Percentiles rank a stretch among this genome's conserved stretches.
These are phyloP conservation scores for Tuber indicum DNA, from an alignment of 495 filamentous ascomycete species.

Conservation along the genomic window DNA sequence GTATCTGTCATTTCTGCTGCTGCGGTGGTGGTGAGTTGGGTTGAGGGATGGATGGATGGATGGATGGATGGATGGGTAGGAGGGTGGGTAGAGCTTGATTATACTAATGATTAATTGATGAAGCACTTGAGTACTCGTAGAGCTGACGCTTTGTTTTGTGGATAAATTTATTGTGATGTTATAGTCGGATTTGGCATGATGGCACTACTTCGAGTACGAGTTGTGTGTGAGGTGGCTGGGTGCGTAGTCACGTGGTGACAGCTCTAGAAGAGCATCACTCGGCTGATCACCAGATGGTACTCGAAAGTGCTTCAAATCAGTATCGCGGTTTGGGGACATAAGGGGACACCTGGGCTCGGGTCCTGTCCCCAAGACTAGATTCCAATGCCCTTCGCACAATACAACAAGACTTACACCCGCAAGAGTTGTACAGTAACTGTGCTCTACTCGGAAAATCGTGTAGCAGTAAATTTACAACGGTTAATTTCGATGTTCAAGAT, in stretches of 20 bases:
- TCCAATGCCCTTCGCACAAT: too few species aligned
- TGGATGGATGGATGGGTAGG: neutral
- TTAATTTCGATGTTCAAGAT: too few species aligned
- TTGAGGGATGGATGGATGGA: neutral
- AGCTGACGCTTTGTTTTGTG: neutral
- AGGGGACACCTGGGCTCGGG: too few species aligned
- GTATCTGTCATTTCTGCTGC: neutral
- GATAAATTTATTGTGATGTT: neutral
- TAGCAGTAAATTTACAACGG: too few species aligned
- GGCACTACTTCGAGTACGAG: too few species aligned
- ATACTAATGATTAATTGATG: neutral
- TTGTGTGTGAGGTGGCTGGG: neutral
- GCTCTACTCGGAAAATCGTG: too few species aligned
- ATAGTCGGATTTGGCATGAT: neutral
- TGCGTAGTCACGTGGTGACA: neutral
- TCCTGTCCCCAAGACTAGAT: too few species aligned
- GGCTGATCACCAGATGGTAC: neutral
- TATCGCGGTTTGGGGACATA: too few species aligned
- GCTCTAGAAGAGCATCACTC: neutral
- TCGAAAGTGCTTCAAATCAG: too few species aligned
- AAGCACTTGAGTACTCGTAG: neutral
- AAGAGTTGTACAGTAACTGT: too few species aligned
- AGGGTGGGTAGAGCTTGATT: neutral
- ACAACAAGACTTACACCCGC: too few species aligned
- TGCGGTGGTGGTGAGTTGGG: slow-evolving; percentile 3